Conservation (phyloP, 1,284 basidiomycete genomes). For the Prillingera fragicola region DNA sequence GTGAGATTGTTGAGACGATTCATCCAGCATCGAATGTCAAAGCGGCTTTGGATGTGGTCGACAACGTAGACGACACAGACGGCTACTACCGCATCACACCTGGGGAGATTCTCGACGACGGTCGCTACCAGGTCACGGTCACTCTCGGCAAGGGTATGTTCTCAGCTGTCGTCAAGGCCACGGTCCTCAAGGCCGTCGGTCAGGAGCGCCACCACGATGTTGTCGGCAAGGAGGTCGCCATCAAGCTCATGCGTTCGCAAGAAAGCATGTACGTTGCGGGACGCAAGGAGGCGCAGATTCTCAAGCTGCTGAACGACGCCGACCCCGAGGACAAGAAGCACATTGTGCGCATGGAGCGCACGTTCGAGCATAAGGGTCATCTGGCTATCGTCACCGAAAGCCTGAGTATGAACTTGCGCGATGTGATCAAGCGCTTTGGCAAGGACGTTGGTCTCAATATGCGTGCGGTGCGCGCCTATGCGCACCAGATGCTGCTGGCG, state of each 20-base stretch:
- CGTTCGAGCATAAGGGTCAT: conserved; percentile 95
- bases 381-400: conserved; percentile 95
- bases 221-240: conserved; percentile 79
- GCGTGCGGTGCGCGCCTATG: conserved; percentile 92
- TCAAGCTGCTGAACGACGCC: conserved; percentile 76
- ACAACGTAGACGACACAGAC: conserved; percentile 69
- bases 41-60: conserved; percentile 49
- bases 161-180: conserved; percentile 87
- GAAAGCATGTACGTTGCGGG: conserved; percentile 98
- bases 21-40: conserved; percentile 57
- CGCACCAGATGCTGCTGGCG: conserved; percentile 89
- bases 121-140: conserved; percentile 90
- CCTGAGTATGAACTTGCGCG: conserved; percentile 94
- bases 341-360: conserved; percentile 79
- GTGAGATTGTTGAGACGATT: conserved; percentile 62
- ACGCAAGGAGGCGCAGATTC: conserved; percentile 82
- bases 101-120: conserved; percentile 88
- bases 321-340: conserved; percentile 98
- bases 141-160: conserved; percentile 98
- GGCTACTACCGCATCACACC: conserved; percentile 94
- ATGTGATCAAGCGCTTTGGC: conserved; percentile 97
- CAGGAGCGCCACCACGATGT: conserved; percentile 52
- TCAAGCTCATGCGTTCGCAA: conserved; percentile 94
- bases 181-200: conserved; percentile 66
- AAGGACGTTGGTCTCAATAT: conserved; percentile 97